Base-by-base conservation (phyloP, 1,139 yeast genomes). In the Taphrina populina region DNA sequence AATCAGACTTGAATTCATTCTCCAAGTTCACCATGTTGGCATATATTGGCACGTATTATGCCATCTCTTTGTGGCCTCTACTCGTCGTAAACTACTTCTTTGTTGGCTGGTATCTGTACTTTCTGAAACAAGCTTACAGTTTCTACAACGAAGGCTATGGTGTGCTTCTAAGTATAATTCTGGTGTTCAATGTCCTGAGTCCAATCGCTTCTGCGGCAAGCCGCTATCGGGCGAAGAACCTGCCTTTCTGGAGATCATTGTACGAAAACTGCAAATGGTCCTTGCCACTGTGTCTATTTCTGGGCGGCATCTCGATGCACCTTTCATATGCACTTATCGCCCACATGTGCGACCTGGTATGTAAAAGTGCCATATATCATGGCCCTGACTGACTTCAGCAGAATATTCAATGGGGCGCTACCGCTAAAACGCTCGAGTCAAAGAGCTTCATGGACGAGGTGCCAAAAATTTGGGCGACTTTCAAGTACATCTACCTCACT, bases 331-430 rank as follows among this genome's bases (percentile, higher is more conserved):
- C 62, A 8, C 20, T 59, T 7, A 30, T 58, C 8, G 58, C 60
- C 17, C 62, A 58, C 45, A 41, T 59, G 58, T 49, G 59, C 29
- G 56, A 55, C 7, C 41, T 59, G 19, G 56, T 51, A 27, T 4
- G 56, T 40, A 15, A 6, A 7, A 7, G 19, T 13, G 17, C 32
- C 8, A 20, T n/a, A 13, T n/a, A 8, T 34, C 13, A 7, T 8
- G 15, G 4, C 2, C 11, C 17, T 17, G 10, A 23, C 40, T 33
- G 27, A 45, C 40, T 17, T 10, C 26, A 15, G 7, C 24, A 51
- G 39, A 58, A 57, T 51, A 57, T 60, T 59, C 60, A 57, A 27
- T 60, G 61, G 62, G 61, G 62, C 8, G 60, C 61, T 4, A 60
- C 62, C 8, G 62, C 60, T 8, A 59, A 59, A 33, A 60, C 58